Conservation (phyloP, 441 rosid species). For the Mallotus repandus region DNA sequence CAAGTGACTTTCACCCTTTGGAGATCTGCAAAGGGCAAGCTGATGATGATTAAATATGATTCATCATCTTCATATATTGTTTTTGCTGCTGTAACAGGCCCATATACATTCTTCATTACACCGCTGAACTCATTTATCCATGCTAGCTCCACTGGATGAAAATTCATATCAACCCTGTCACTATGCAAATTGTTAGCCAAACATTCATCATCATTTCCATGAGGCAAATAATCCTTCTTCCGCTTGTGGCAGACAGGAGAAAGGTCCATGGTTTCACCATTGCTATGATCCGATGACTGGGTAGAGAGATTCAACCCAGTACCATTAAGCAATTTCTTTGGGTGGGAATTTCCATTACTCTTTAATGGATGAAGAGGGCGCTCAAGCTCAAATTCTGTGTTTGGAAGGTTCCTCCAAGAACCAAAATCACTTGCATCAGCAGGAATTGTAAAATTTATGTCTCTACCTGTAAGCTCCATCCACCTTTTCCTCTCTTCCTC, state of each 20-base stretch:
- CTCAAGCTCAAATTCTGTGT: slow-evolving; percentile 67
- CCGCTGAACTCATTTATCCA: slow-evolving; percentile 73
- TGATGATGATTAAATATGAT: slow-evolving; percentile 62
- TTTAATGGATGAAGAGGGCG: slow-evolving; percentile 45
- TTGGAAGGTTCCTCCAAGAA: slow-evolving; percentile 79
- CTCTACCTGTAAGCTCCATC: slow-evolving; percentile 83
- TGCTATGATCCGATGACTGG: slow-evolving; percentile 58
- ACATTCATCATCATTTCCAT: slow-evolving; percentile 53
- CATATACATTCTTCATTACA: slow-evolving; percentile 70
- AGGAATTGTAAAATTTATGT: slow-evolving; percentile 58
- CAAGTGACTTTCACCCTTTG: slow-evolving; percentile 79
- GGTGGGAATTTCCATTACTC: slow-evolving; percentile 39
- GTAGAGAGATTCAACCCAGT: slow-evolving; percentile 67
- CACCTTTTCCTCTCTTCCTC: slow-evolving; percentile 76
- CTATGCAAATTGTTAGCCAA: slow-evolving; percentile 36
- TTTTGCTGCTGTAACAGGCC: slow-evolving; percentile 84
- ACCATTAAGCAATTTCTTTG: slow-evolving; percentile 61
- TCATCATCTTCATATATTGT: slow-evolving; percentile 73
- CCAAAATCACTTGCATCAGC: slow-evolving; percentile 74
- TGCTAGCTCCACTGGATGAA: slow-evolving; percentile 47
- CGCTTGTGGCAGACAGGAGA: slow-evolving; percentile 52
- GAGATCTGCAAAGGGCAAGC: slow-evolving; percentile 74
- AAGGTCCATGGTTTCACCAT: slow-evolving; percentile 46
- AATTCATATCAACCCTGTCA: slow-evolving; percentile 57
- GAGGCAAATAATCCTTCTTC: slow-evolving; percentile 56